A percentile compares a stretch with the other conserved stretches of the same genome.
phyloP scores from a whole-genome alignment of 345 rosid species.

The Eucalyptus rudis region DNA sequence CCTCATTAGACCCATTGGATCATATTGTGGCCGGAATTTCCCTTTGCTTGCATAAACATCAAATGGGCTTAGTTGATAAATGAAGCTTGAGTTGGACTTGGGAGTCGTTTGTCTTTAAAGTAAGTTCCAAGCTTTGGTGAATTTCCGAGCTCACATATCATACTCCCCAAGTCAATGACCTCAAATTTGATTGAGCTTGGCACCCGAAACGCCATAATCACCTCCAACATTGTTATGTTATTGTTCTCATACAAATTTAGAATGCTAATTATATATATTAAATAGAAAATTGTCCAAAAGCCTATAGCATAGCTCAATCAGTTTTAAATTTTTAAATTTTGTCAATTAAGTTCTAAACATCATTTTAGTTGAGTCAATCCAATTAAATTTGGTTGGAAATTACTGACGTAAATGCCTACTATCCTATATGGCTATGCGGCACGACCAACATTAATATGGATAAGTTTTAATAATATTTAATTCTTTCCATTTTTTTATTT shows the following conservation, averaged over 20 bases:
- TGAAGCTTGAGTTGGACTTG: neutral
- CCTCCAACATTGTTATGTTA: neutral
- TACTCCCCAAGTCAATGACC: neutral
- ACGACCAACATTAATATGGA: no score
- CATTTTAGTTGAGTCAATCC: no score
- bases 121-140: neutral
- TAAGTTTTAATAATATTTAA: no score
- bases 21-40: neutral
- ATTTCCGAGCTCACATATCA: neutral
- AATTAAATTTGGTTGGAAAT: no score
- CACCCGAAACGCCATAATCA: neutral
- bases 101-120: neutral
- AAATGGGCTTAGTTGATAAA: neutral
- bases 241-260: neutral
- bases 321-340: no score
- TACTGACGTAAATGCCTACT: rapidly evolving
- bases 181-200: neutral
- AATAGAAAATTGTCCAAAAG: no score
- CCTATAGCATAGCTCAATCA: no score
- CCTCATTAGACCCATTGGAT: neutral
- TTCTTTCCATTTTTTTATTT: no score
- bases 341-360: rapidly evolving
- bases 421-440: no score
- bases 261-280: no score
- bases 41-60: neutral